phyloP scores from a whole-genome alignment of 345 rosid genomes.

The Linum trigynum region DNA sequence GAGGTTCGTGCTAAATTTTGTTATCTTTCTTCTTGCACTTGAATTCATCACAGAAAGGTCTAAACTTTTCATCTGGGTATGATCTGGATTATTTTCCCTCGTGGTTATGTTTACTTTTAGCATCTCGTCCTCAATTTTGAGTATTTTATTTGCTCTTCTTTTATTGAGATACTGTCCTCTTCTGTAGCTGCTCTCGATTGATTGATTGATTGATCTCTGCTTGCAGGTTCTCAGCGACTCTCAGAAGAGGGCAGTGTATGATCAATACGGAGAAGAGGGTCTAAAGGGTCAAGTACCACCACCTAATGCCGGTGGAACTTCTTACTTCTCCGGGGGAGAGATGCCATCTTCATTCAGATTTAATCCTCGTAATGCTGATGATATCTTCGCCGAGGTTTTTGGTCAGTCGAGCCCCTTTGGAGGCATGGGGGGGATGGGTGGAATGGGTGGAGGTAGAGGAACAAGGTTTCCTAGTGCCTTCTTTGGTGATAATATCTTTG shows the following conservation, averaged over 20 bases:
- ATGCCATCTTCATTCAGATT: neutral
- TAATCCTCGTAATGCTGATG: constrained; percentile 11
- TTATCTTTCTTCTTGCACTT: neutral
- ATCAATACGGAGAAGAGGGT: constrained; percentile 12
- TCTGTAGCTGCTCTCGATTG: no score
- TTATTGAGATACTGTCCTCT: no score
- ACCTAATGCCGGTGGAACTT: constrained; percentile 7
- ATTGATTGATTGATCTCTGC: neutral
- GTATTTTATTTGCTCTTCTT: neutral
- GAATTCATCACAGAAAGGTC: neutral
- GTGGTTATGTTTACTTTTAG: neutral
- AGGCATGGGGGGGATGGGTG: constrained; percentile 5
- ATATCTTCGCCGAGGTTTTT: constrained; percentile 7
- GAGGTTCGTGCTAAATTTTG: neutral
- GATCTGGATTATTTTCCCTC: neutral
- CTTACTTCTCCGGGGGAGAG: constrained; percentile 2
- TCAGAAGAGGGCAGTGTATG: constrained; percentile 10
- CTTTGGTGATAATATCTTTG: constrained; percentile 9
- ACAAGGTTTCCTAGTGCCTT: constrained; percentile 7
- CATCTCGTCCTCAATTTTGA: neutral
- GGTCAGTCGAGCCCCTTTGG: constrained; percentile 3
- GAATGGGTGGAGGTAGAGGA: neutral
- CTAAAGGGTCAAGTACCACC: constrained; percentile 9
- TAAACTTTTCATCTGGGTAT: neutral
- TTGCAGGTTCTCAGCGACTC: constrained; percentile 10